phyloP scores from a whole-genome alignment of 805 yeast genomes.

The Priceomyces carsonii region DNA sequence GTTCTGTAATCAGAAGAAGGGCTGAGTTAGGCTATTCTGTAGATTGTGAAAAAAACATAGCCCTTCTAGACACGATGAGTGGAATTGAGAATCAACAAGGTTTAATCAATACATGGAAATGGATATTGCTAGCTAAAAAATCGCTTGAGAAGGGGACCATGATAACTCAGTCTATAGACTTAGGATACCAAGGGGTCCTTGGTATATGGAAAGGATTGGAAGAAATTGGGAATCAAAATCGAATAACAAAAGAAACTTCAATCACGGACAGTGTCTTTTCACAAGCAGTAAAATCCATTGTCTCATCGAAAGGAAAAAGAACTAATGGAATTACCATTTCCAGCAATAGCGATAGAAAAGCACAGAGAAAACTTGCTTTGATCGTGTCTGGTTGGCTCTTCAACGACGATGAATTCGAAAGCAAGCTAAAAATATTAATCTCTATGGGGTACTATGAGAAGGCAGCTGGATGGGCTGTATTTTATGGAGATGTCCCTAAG shows the following conservation, averaged over 20 bases:
- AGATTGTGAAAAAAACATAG: constrained; percentile 63
- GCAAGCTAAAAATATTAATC: constrained; percentile 58
- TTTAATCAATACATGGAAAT: constrained; percentile 82
- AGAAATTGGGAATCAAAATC: constrained; percentile 46
- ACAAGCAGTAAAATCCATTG: constrained; percentile 54
- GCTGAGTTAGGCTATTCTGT: constrained; percentile 74
- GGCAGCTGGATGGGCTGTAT: constrained; percentile 98
- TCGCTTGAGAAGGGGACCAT: constrained; percentile 65
- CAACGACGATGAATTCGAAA: constrained; percentile 72
- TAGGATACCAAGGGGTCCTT: constrained; percentile 84
- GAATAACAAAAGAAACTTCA: constrained; percentile 35
- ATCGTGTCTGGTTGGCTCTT: constrained; percentile 91
- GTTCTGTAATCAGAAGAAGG: constrained; percentile 67
- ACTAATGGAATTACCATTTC: constrained; percentile 48
- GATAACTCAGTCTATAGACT: constrained; percentile 68
- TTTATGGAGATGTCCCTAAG: constrained; percentile 80
- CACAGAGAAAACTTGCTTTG: constrained; percentile 76
- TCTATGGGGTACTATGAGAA: constrained; percentile 66
- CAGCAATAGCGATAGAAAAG: constrained; percentile 49
- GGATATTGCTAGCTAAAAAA: constrained; percentile 75
- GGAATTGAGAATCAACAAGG: constrained; percentile 51
- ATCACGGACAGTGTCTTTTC: constrained; percentile 43
- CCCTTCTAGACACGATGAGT: constrained; percentile 53
- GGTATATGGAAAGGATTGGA: constrained; percentile 86
- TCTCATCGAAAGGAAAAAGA: constrained; percentile 47